A percentile compares a stretch with the other conserved stretches of the same genome.
Evolutionary conservation across 441 rosid species (phyloP).

Genomic region (Pelargonium fulgidum): DNA sequence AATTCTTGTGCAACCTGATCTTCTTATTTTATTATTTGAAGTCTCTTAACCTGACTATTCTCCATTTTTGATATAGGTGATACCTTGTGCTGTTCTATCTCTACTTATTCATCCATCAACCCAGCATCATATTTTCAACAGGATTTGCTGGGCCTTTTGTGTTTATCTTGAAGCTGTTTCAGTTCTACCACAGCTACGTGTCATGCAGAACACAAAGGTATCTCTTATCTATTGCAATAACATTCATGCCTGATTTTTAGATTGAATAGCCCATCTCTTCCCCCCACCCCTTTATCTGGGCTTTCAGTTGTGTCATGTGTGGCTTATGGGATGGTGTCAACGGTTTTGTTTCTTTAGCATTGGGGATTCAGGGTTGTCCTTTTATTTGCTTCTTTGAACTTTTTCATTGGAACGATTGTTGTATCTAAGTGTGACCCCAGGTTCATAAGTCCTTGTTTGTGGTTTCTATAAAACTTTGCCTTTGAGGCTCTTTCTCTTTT

Average conservation of each 20-base stretch:
- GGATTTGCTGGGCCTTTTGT: conserved; percentile 89
- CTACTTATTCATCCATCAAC: conserved; percentile 84
- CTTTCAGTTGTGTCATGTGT: conserved; percentile 1
- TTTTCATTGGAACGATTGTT: not conserved
- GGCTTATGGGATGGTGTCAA: conserved; percentile 9
- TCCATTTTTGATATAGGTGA: conserved; percentile 44
- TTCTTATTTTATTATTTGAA: conserved; percentile 4
- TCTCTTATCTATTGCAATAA: not conserved
- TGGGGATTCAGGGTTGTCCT: not conserved
- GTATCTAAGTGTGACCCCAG: not conserved
- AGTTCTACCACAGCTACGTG: conserved; percentile 86
- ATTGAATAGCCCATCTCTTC: not conserved
- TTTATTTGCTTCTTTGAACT: not conserved
- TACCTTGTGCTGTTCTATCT: conserved; percentile 77
- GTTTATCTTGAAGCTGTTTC: conserved; percentile 97
- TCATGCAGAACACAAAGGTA: conserved; percentile 99
- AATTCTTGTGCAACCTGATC: not conserved
- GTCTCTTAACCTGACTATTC: conserved; percentile 7
- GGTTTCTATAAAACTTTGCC: not conserved
- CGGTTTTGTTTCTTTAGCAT: not conserved
- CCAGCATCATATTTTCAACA: conserved; percentile 65
- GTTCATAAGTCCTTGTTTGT: not conserved
- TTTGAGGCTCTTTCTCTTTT: not conserved
- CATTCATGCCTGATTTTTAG: not conserved
- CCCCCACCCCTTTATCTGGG: not conserved